phyloP scores from a whole-genome alignment of 192 early-diverging fungal genomes.

The Chytriomyces sp. region DNA sequence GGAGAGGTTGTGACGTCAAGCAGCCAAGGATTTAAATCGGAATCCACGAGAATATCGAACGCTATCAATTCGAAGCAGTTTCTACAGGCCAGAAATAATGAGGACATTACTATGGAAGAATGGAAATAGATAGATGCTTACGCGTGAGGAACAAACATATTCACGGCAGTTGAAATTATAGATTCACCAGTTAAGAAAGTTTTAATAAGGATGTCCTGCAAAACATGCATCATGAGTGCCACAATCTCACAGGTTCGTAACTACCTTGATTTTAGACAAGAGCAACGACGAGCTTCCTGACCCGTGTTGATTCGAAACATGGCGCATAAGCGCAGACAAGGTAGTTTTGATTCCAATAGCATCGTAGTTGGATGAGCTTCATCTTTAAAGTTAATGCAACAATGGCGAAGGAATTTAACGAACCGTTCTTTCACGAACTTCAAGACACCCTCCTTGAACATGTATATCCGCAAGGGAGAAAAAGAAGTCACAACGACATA shows the following conservation, averaged over 20 bases:
- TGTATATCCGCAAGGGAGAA: slow-evolving; percentile 43
- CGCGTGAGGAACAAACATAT: slow-evolving; percentile 34
- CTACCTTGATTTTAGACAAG: slow-evolving; percentile 24
- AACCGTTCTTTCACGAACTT: slow-evolving; percentile 35
- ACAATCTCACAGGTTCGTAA: not conserved
- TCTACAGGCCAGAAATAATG: not conserved
- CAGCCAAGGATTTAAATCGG: slow-evolving; percentile 54
- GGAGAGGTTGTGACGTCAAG: slow-evolving; percentile 61
- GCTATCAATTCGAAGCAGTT: slow-evolving; percentile 64
- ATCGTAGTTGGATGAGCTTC: not conserved
- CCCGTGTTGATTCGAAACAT: slow-evolving; percentile 20
- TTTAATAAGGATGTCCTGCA: slow-evolving; percentile 39
- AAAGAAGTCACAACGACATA: slow-evolving; percentile 47
- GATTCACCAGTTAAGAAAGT: slow-evolving; percentile 33
- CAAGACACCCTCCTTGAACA: slow-evolving; percentile 37
- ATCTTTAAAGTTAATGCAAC: not conserved
- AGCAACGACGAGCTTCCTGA: not conserved
- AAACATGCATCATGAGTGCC: slow-evolving; percentile 8
- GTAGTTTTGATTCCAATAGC: slow-evolving; percentile 25
- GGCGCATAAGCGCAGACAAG: slow-evolving; percentile 9
- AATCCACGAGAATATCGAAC: slow-evolving; percentile 60
- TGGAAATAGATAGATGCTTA: slow-evolving; percentile 22
- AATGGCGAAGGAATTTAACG: slow-evolving; percentile 19
- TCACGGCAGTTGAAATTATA: slow-evolving; percentile 34
- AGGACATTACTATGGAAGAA: not conserved